phyloP scores from a whole-genome alignment of 805 yeast species.

The Saturnispora halmiae region DNA sequence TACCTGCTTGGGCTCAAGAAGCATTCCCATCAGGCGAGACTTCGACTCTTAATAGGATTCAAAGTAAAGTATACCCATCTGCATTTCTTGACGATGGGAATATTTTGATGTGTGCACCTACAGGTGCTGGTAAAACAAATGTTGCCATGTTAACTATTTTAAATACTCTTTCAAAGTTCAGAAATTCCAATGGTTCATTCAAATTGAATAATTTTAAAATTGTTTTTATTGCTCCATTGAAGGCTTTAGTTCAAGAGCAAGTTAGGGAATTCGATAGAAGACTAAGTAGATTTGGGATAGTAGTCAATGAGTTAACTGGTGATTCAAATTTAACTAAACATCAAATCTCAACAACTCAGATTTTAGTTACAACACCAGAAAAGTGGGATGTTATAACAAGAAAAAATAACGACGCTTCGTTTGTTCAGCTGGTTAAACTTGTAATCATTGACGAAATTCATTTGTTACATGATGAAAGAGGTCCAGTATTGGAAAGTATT shows the following conservation, averaged over 20 bases:
- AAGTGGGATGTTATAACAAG: slow-evolving; percentile 96
- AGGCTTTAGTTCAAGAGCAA: slow-evolving; percentile 93
- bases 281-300: slow-evolving; percentile 52
- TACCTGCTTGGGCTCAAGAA: slow-evolving; percentile 76
- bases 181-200: slow-evolving; percentile 40
- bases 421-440: slow-evolving; percentile 54
- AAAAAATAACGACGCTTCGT: slow-evolving; percentile 60
- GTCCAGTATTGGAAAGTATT: slow-evolving; percentile 86
- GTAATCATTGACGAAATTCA: slow-evolving; percentile 89
- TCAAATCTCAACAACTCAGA: slow-evolving; percentile 70
- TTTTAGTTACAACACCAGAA: slow-evolving; percentile 90
- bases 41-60: slow-evolving; percentile 64
- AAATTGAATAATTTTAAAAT: slow-evolving; percentile 54
- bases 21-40: slow-evolving; percentile 69
- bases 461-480: slow-evolving; percentile 86
- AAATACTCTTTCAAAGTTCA: slow-evolving; percentile 46
- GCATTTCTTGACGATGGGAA: slow-evolving; percentile 69
- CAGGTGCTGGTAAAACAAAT: slow-evolving; percentile 98
- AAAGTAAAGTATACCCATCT: slow-evolving; percentile 69
- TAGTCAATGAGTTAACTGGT: slow-evolving; percentile 84
- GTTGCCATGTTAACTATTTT: slow-evolving; percentile 83
- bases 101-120: slow-evolving; percentile 86
- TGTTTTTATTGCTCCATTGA: slow-evolving; percentile 86
- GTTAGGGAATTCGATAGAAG: slow-evolving; percentile 76
- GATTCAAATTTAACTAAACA: slow-evolving; percentile 69